A percentile compares a stretch with the other conserved stretches of the same genome.
These are phyloP conservation scores for Gnaphalium uliginosum DNA, from an alignment of 129 eudicot genomes.

Conservation along the genomic window DNA sequence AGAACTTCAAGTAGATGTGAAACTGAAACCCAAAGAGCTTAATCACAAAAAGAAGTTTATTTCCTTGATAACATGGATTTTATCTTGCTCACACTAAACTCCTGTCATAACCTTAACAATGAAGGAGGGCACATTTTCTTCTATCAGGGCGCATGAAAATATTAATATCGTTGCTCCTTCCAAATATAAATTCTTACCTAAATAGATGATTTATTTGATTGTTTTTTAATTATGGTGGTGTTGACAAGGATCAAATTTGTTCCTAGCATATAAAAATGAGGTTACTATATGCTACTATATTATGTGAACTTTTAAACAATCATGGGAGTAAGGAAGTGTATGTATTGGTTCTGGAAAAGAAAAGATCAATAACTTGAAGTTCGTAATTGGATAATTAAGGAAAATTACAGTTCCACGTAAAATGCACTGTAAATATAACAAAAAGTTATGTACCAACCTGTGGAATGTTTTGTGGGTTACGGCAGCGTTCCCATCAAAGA, in stretches of 20 bases:
- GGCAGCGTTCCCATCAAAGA: conserved; percentile 74
- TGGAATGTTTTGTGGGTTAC: conserved; percentile 87
- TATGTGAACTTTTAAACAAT: not conserved
- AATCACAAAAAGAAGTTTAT: not conserved
- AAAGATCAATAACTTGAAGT: not conserved
- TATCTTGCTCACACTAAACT: not conserved
- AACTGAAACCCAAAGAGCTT: not conserved
- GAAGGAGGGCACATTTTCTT: not conserved
- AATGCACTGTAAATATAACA: not conserved
- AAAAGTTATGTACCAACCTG: conserved; percentile 46
- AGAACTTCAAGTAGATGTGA: not conserved
- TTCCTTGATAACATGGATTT: conserved; percentile 9
- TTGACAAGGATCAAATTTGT: not conserved
- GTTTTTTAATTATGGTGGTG: not conserved
- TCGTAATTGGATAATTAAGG: not conserved
- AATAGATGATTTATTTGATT: not conserved
- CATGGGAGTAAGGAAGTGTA: not conserved
- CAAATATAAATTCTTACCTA: not conserved
- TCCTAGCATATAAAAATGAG: not conserved
- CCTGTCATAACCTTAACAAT: not conserved
- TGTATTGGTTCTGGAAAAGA: not conserved
- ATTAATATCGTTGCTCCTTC: not conserved
- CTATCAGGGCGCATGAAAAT: not conserved
- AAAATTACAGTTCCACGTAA: not conserved
- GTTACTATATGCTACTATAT: not conserved